Evolutionary conservation across 352 stramenopile genomes (phyloP).

Genomic region (Globisporangium heterothallicum): DNA sequence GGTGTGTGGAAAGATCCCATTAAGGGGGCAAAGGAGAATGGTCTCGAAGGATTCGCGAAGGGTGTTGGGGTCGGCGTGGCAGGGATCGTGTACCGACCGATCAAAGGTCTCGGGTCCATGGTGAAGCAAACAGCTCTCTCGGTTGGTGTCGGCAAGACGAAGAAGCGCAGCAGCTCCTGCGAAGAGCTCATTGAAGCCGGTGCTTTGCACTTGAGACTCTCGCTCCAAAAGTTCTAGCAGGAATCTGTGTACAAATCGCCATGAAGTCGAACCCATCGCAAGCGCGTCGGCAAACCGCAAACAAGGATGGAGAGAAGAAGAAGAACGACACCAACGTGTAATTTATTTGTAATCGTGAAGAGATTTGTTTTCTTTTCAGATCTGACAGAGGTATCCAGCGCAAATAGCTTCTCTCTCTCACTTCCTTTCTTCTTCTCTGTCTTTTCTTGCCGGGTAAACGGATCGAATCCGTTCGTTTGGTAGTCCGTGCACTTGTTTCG

Average conservation of each 20-base stretch:
- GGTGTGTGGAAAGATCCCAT: slow-evolving; percentile 79
- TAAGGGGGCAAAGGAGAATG: slow-evolving; percentile 63
- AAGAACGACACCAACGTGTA: slow-evolving; percentile 37
- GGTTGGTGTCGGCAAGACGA: slow-evolving; percentile 51
- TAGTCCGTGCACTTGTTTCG: background rate
- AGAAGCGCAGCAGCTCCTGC: slow-evolving; percentile 27
- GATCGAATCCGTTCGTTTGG: background rate
- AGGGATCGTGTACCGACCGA: slow-evolving; percentile 64
- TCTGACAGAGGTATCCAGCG: background rate
- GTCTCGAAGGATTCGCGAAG: slow-evolving; percentile 69
- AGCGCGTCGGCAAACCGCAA: background rate
- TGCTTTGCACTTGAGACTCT: slow-evolving; percentile 52
- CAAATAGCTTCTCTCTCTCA: background rate
- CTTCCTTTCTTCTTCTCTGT: background rate
- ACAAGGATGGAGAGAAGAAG: background rate
- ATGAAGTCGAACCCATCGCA: background rate
- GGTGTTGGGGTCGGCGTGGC: slow-evolving; percentile 63
- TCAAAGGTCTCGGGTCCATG: slow-evolving; percentile 69
- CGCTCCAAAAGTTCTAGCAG: slow-evolving; percentile 55
- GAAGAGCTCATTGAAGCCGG: slow-evolving; percentile 60
- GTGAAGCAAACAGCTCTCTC: slow-evolving; percentile 70
- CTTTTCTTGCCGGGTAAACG: slow-evolving; percentile 1
- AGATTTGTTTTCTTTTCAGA: background rate
- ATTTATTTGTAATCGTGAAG: slow-evolving; percentile 35
- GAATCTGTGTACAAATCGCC: background rate